Evolutionary conservation across 345 rosid species (phyloP), one percentile per base, ranked within the genome.

Genomic region (Fremontodendron californicum): DNA sequence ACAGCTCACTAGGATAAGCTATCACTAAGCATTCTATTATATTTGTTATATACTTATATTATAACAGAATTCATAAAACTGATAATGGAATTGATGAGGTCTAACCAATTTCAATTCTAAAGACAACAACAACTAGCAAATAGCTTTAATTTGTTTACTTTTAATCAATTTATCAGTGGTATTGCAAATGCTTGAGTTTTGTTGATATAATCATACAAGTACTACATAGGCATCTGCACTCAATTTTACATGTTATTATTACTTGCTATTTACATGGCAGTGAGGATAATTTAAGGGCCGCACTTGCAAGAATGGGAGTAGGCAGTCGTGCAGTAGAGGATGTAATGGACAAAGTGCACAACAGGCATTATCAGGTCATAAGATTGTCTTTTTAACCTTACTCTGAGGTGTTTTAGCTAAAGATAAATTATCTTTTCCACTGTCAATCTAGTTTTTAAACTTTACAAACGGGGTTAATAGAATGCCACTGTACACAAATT

Each of bases 221-320:
- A 11, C 31, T 5, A 9, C 33, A n/a, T n/a, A 11, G 43, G 31
- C 75, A 49, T 49, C 42, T n/a, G 21, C 31, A 33, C 71, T 29
- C 52, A 61, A 51, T 25, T 45, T 35, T 42, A 6, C 21, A 61
- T 23, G 12, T 37, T 37, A 21, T n/a, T 49, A 75, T 62, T 62
- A 43, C 76, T 61, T 71, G 40, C 49, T 52, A 57, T 51, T 37
- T 79, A 13, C 76, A 39, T 78, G 61, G 77, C 86, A 90, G 98
- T 80, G 96, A 89, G 79, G 98, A 96, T 78, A 93, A 96, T 79
- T 78, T 96, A 78, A 90, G 86, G 83, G 97, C 93, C 70, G 97
- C 99, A 65, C 90, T 93, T 68, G 77, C 83, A 82, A 83, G 88
- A 87, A 91, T 89, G 94, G 98, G 97, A 80, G 84, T 92, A 40